Conservation (phyloP, 805 yeast species). For the Saccharomyces mikatae region DNA sequence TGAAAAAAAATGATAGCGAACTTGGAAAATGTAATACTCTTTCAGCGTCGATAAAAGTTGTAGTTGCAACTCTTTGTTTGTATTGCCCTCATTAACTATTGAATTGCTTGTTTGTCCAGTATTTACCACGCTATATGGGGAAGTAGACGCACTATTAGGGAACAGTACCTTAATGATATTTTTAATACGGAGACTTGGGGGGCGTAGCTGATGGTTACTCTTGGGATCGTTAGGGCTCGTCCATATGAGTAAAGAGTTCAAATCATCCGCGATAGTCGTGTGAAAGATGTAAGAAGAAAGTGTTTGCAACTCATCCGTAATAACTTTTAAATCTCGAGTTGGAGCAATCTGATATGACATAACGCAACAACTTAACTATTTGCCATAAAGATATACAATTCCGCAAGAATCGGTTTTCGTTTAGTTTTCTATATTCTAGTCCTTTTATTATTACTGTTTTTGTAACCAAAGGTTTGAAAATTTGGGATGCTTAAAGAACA, state of each 20-base stretch:
- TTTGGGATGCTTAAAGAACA: background rate
- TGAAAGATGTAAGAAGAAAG: background rate
- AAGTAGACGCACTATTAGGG: background rate
- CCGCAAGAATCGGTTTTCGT: background rate
- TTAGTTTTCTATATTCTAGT: background rate
- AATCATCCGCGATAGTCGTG: background rate
- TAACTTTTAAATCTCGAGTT: background rate
- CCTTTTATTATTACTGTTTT: background rate
- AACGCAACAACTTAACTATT: background rate
- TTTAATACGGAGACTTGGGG: constrained; percentile 19
- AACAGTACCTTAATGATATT: constrained; percentile 7
- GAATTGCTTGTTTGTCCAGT: background rate
- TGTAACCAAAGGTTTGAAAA: background rate
- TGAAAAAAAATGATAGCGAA: constrained; percentile 19
- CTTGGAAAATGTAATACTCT: constrained; percentile 16
- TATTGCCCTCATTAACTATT: background rate
- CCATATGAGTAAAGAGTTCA: constrained; percentile 23
- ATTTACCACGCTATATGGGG: background rate
- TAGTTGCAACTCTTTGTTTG: background rate
- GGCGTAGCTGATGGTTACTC: constrained; percentile 19
- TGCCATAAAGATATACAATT: background rate
- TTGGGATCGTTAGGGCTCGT: constrained; percentile 19
- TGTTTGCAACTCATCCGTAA: background rate
- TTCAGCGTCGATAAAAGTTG: constrained; percentile 8
- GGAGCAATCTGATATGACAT: background rate